Percentiles rank a stretch among this genome's conserved stretches.
phyloP scores from a whole-genome alignment of 108 stramenopile species.

The Chaetoceros tenuissimus region DNA sequence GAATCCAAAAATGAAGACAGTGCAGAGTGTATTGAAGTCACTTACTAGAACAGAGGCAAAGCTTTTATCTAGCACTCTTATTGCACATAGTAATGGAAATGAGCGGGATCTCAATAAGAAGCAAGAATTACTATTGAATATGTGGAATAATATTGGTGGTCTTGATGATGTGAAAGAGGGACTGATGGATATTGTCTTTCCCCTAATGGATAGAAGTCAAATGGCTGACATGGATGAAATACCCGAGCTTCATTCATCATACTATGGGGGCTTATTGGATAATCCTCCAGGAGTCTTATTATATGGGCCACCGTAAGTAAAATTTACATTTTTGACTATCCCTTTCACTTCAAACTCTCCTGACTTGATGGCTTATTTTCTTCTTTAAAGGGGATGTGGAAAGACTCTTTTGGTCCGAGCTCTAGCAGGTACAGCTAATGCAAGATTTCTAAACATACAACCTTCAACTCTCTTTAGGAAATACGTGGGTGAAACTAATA shows the following conservation, averaged over 20 bases:
- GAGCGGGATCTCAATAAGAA: slow-evolving; percentile 3
- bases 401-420: slow-evolving; percentile 80
- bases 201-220: slow-evolving; percentile 11
- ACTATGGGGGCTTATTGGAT: slow-evolving; percentile 30
- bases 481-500: slow-evolving; percentile 91
- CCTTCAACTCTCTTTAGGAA: slow-evolving; percentile 86
- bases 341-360: too few species aligned
- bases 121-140: slow-evolving; percentile 5
- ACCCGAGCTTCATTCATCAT: neutral
- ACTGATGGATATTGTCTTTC: slow-evolving; percentile 29
- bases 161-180: slow-evolving; percentile 29
- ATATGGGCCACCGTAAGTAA: slow-evolving; percentile 72
- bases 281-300: slow-evolving; percentile 58
- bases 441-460: slow-evolving; percentile 83
- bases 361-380: too few species aligned
- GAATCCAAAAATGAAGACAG: neutral
- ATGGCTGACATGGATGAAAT: neutral
- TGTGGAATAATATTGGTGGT: slow-evolving; percentile 35
- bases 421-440: slow-evolving; percentile 68
- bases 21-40: slow-evolving; percentile 21
- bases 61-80: slow-evolving; percentile 18
- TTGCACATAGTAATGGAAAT: neutral
- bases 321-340: too few species aligned
- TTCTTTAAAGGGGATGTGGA: too few species aligned
- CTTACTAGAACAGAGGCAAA: slow-evolving; percentile 26